Conservation (phyloP, 306 rosid species). For the Corylus americana region DNA sequence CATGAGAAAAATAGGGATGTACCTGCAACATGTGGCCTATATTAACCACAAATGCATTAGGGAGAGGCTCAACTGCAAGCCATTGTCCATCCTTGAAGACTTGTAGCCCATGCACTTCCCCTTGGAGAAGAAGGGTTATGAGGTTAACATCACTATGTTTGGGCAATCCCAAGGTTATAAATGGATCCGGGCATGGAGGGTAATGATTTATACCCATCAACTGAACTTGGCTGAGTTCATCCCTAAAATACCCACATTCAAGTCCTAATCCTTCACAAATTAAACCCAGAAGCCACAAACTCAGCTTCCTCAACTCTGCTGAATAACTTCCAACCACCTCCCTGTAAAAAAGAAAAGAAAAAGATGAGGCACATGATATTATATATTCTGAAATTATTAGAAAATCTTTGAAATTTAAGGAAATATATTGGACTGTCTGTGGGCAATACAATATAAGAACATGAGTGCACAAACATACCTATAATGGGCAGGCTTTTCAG, state of each 20-base stretch:
- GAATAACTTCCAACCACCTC: constrained; percentile 17
- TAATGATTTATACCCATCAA: constrained; percentile 6
- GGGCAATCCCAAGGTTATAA: constrained; percentile 38
- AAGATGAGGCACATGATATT: too few relatives aligned
- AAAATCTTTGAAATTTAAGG: too few relatives aligned
- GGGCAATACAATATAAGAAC: too few relatives aligned
- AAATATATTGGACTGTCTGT: too few relatives aligned
- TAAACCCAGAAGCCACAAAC: constrained; percentile 27
- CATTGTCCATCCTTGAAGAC: constrained; percentile 34
- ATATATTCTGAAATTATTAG: too few relatives aligned
- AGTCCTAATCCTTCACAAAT: constrained; percentile 29
- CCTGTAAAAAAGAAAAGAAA: not conserved
- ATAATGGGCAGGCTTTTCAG: constrained; percentile 10
- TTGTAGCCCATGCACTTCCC: constrained; percentile 28
- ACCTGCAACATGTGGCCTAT: constrained; percentile 24
- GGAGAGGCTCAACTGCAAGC: constrained; percentile 29
- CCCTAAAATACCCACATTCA: not conserved
- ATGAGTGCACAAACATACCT: not conserved
- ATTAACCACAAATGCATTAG: constrained; percentile 31
- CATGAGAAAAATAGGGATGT: not conserved
- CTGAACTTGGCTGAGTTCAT: constrained; percentile 10
- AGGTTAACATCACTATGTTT: constrained; percentile 29
- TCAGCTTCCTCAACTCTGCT: constrained; percentile 26
- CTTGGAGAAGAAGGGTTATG: constrained; percentile 22
- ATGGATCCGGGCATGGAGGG: constrained; percentile 32